phyloP scores from a whole-genome alignment of 768 basidiomycete genomes.

The Amyloporia xantha region DNA sequence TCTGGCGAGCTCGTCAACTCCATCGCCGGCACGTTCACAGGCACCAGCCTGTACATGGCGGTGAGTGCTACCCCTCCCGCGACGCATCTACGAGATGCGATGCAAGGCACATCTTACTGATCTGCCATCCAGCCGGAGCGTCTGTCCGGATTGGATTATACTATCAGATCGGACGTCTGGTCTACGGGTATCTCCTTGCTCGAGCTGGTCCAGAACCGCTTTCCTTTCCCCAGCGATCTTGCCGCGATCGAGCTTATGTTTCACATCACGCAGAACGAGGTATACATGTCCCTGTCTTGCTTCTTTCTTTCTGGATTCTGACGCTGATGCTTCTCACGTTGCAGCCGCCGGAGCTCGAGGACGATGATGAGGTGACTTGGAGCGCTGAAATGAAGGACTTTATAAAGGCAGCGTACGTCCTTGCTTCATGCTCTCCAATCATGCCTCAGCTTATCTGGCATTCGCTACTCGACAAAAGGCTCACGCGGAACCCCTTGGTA shows the following conservation, averaged over 20 bases:
- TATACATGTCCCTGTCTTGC: constrained; percentile 25
- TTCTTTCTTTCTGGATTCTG: constrained; percentile 9
- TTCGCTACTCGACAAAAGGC: constrained; percentile 32
- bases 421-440: constrained; percentile 2
- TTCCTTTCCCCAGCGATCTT: constrained; percentile 90
- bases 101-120: constrained; percentile 2
- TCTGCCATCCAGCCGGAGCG: constrained; percentile 69
- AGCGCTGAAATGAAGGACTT: constrained; percentile 88
- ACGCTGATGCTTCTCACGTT: constrained; percentile 12
- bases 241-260: constrained; percentile 93
- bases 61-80: constrained; percentile 43
- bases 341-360: constrained; percentile 78
- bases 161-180: constrained; percentile 97
- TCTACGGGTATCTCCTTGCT: constrained; percentile 92
- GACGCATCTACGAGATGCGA: neutral
- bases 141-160: constrained; percentile 86
- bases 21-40: constrained; percentile 92
- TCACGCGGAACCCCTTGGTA: constrained; percentile 58
- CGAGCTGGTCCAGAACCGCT: constrained; percentile 89
- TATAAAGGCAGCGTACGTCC: constrained; percentile 71
- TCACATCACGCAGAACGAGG: constrained; percentile 79
- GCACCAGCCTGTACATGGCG: constrained; percentile 98
- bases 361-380: constrained; percentile 64
- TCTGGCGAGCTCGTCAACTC: constrained; percentile 93
- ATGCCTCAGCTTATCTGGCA: neutral